A percentile compares a stretch with the other conserved stretches of the same genome.
Evolutionary conservation across 2,329 filamentous ascomycete genomes (phyloP).

Genomic region (Scytalidium lignicola): DNA sequence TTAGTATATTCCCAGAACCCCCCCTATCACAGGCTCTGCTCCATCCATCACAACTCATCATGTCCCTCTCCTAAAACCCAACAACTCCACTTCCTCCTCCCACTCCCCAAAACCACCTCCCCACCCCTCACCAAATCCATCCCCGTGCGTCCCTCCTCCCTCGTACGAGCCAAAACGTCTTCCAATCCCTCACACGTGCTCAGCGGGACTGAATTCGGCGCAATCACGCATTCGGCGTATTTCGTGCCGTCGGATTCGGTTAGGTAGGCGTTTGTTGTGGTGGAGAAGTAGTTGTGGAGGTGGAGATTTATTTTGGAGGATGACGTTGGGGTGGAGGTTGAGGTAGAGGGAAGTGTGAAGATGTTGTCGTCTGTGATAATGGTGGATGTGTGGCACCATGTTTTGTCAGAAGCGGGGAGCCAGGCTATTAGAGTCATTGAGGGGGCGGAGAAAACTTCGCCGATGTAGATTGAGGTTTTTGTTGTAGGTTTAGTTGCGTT

Average conservation of each 20-base stretch:
- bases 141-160: neutral
- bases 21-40: neutral
- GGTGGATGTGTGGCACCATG: slow-evolving; percentile 20
- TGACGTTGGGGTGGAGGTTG: slow-evolving; percentile 4
- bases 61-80: slow-evolving; percentile 7
- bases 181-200: slow-evolving; percentile 14
- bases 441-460: slow-evolving; percentile 23
- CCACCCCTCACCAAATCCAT: slow-evolving; percentile 4
- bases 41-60: neutral
- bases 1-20: too few relatives aligned
- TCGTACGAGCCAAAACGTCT: slow-evolving; percentile 9
- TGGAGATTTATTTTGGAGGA: slow-evolving; percentile 5
- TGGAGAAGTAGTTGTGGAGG: slow-evolving; percentile 19
- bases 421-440: slow-evolving; percentile 24
- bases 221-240: slow-evolving; percentile 21
- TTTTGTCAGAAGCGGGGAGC: slow-evolving; percentile 11
- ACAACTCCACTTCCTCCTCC: slow-evolving; percentile 19
- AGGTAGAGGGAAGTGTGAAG: slow-evolving; percentile 17
- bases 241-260: slow-evolving; percentile 11
- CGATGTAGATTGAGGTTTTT: slow-evolving; percentile 21
- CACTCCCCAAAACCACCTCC: slow-evolving; percentile 17
- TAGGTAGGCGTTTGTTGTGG: slow-evolving; percentile 1
- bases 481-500: slow-evolving; percentile 8
- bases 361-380: slow-evolving; percentile 11
- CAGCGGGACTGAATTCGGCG: slow-evolving; percentile 19